Percentiles rank a stretch among this genome's conserved stretches.
Evolutionary conservation across 2,329 filamentous ascomycete species (phyloP).

Genomic region (Penicillium sp.): DNA sequence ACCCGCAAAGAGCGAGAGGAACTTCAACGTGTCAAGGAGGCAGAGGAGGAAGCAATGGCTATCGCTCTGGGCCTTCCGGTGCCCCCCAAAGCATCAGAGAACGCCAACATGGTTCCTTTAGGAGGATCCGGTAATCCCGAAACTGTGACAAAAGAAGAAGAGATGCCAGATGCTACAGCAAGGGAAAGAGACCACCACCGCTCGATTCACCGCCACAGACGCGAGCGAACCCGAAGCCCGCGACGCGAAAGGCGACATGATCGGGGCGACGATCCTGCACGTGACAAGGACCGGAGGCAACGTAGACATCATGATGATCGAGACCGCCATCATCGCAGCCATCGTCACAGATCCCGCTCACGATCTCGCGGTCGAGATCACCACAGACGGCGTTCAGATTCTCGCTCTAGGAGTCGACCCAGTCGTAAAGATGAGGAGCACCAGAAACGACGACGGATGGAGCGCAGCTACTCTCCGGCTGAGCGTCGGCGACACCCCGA

Average conservation of each 20-base stretch:
- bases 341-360: conserved; percentile 32
- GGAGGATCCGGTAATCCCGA: conserved; percentile 50
- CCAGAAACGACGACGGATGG: conserved; percentile 22
- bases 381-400: conserved; percentile 23
- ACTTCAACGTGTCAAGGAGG: conserved; percentile 78
- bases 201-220: conserved; percentile 25
- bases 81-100: conserved; percentile 59
- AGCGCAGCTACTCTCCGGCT: conserved; percentile 23
- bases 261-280: conserved; percentile 25
- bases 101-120: conserved; percentile 62
- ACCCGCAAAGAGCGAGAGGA: conserved; percentile 65
- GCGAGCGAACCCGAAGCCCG: conserved; percentile 34
- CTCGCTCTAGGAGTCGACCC: conserved; percentile 30
- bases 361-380: conserved; percentile 26
- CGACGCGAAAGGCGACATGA: conserved; percentile 30
- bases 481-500: conserved; percentile 22
- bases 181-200: conserved; percentile 18
- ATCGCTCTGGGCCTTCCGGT: conserved; percentile 76
- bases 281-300: conserved; percentile 48
- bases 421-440: conserved; percentile 23
- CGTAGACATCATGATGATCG: conserved; percentile 31
- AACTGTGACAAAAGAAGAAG: conserved; percentile 25
- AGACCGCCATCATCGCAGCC: conserved; percentile 30
- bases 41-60: conserved; percentile 87
- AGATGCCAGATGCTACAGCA: conserved; percentile 26